phyloP scores from a whole-genome alignment of 2,329 filamentous ascomycete genomes.

The Blastomyces silverae region DNA sequence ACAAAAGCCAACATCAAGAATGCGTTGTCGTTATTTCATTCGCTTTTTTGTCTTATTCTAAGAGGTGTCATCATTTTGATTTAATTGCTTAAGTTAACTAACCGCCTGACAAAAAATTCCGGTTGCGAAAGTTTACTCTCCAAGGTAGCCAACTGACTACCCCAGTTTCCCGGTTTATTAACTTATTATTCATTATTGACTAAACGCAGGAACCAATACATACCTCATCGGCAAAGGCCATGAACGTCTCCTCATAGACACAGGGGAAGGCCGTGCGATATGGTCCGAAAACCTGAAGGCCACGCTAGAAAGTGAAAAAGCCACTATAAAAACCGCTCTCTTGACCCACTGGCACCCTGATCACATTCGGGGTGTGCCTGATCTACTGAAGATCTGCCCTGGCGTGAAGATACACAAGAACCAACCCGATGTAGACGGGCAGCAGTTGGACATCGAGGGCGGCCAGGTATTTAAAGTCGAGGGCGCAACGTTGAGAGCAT shows the following conservation, averaged over 20 bases:
- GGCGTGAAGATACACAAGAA: conserved; percentile 60
- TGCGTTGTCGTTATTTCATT: neutral
- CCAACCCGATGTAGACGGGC: conserved; percentile 44
- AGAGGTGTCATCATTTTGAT: neutral
- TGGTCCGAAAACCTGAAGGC: conserved; percentile 64
- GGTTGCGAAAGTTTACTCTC: neutral
- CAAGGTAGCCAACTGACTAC: neutral
- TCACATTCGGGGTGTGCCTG: conserved; percentile 67
- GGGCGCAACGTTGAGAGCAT: conserved; percentile 56
- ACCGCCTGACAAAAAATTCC: neutral
- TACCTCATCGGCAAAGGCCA: conserved; percentile 77
- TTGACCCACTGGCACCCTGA: conserved; percentile 92
- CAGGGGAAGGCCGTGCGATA: conserved; percentile 68
- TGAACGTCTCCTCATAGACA: conserved; percentile 76
- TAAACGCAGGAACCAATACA: conserved; percentile 68
- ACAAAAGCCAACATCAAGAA: neutral
- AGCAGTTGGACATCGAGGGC: conserved; percentile 53
- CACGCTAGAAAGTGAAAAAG: conserved; percentile 61
- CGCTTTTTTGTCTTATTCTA: neutral
- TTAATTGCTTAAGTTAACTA: neutral
- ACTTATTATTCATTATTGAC: neutral
- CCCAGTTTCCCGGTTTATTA: neutral
- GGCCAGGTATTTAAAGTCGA: conserved; percentile 50
- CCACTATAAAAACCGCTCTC: conserved; percentile 61
- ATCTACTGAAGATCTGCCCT: conserved; percentile 61